Evolutionary conservation across 306 rosid species (phyloP), one percentile per base, ranked within the genome.

Genomic region (Trifolium pratense): DNA sequence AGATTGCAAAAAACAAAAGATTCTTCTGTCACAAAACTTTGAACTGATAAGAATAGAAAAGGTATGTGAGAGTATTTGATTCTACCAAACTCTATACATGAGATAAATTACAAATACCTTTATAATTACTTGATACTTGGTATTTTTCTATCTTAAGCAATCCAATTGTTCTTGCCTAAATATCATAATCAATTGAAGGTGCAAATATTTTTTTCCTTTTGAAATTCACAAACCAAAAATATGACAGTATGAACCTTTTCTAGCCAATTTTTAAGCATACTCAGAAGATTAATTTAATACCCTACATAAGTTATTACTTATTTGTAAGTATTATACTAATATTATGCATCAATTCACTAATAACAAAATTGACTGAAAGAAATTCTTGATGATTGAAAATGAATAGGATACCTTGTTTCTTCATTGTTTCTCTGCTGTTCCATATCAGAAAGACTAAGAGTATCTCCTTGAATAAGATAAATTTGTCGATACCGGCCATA

Each of bases 341-440:
- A 26, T 15, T 29, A 59, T 59, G 13, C 48, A 79, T 60, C 53
- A 29, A 0, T 29, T 29, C 1, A 26, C 51, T 25, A 71, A 56
- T 5, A 48, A 65, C 2, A 76, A 63, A 76, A 59, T 46, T 77
- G 57, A 42, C 3, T 7, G 34, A 74, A 78, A 40, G 5, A 23
- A 69, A 34, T 23, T 55, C 1, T 53, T 67, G 77, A 76, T 69
- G 68, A 9, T 48, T 55, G 82, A 84, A 74, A n/a, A n/a, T n/a
- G n/a, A n/a, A 21, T 45, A 66, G 8, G 2, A 62, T 94, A 94
- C 99, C 97, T 94, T 45, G 90, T 87, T 78, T 90, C 96, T 82
- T 88, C 91, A 66, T 43, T 72, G 75, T 77, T 78, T 75, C 93
- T 89, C 73, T 87, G 97, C 20, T 86, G 90, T 80, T 94, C 99